phyloP scores from a whole-genome alignment of 129 eudicot genomes.

The Flaveria brownii region DNA sequence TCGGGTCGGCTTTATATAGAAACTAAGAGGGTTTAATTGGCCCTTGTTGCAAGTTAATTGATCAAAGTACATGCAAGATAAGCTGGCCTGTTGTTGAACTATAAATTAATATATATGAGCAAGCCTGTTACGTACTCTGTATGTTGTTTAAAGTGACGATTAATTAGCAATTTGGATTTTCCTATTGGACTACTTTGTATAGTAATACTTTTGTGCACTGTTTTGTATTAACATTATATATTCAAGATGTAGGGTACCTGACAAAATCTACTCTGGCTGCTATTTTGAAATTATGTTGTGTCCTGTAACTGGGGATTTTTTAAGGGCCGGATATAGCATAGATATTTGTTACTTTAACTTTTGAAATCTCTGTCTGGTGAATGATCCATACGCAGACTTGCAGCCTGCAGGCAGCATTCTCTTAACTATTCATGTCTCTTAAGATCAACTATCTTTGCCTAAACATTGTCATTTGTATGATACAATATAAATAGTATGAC shows the following conservation, averaged over 20 bases:
- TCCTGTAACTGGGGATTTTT: background rate
- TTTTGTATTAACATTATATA: background rate
- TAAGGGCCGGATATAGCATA: background rate
- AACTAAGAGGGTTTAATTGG: background rate
- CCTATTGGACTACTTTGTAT: background rate
- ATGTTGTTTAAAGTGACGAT: background rate
- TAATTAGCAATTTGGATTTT: background rate
- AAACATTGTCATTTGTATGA: too few relatives aligned
- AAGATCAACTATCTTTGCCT: too few relatives aligned
- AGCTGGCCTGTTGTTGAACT: background rate
- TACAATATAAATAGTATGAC: too few relatives aligned
- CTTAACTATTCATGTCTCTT: too few relatives aligned
- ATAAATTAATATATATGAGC: background rate
- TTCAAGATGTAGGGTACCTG: background rate
- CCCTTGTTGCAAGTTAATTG: background rate
- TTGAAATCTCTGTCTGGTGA: background rate
- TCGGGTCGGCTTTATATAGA: conserved; percentile 7
- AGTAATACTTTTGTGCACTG: background rate
- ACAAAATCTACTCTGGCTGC: too few relatives aligned
- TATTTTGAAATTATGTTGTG: background rate
- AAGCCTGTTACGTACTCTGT: background rate
- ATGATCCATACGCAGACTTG: too few relatives aligned
- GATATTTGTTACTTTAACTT: background rate
- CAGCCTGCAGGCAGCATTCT: too few relatives aligned
- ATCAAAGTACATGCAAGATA: background rate